Conservation (phyloP, 257 asterid genomes). For the Solanum peruvianum region DNA sequence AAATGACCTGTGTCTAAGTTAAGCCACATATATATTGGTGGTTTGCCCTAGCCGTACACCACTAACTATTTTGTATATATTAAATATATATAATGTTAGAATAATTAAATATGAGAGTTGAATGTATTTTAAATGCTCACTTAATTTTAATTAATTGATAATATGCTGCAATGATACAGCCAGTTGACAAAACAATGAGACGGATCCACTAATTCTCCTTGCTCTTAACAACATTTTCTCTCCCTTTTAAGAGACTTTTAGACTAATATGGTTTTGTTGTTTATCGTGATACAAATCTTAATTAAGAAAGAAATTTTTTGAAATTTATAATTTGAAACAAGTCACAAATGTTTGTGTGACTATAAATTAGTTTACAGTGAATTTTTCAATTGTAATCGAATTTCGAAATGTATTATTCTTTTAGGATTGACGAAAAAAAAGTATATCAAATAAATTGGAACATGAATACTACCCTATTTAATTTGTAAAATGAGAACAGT, state of each 20-base stretch:
- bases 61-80: not conserved
- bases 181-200: not conserved
- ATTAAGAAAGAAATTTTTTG: too few relatives aligned
- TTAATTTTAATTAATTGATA: not conserved
- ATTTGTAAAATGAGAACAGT: not conserved
- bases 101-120: not conserved
- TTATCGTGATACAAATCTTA: too few relatives aligned
- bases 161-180: not conserved
- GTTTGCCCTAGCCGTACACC: not conserved
- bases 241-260: not conserved
- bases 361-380: too few relatives aligned
- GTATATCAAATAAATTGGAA: too few relatives aligned
- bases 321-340: too few relatives aligned
- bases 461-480: not conserved
- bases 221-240: not conserved
- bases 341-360: not conserved
- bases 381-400: too few relatives aligned
- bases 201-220: not conserved
- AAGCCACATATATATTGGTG: conserved; percentile 13
- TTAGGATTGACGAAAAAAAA: not conserved
- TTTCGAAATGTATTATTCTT: too few relatives aligned
- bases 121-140: not conserved
- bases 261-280: not conserved
- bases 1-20: conserved; percentile 15
- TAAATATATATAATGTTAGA: not conserved